Evolutionary conservation across 2,329 filamentous ascomycete genomes (phyloP).

Genomic region (Trichoderma pleuroti): DNA sequence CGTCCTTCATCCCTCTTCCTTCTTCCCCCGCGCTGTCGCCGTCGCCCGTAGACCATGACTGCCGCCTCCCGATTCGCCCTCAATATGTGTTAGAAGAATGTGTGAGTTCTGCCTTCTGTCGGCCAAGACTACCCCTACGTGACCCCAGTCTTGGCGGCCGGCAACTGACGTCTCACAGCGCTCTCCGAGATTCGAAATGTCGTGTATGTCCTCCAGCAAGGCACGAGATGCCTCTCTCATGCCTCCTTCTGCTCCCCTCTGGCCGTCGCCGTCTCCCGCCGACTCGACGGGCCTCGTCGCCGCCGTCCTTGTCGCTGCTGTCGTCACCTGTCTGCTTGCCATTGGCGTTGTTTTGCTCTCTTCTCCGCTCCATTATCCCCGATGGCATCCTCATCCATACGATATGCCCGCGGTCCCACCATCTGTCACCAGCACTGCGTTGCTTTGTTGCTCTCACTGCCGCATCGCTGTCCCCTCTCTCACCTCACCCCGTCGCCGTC

Average conservation of each 20-base stretch:
- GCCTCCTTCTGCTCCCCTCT: neutral
- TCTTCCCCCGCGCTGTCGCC: constrained; percentile 24
- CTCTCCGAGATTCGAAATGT: constrained; percentile 50
- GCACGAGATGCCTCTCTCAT: neutral
- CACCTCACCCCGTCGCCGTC: neutral
- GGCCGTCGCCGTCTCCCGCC: neutral
- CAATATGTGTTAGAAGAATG: constrained; percentile 43
- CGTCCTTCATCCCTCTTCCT: neutral
- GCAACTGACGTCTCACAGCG: constrained; percentile 40
- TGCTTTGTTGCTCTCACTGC: neutral
- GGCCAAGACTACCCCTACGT: constrained; percentile 20
- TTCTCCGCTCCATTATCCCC: neutral
- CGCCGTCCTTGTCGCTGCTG: neutral
- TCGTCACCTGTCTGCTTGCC: neutral
- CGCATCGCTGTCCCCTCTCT: neutral
- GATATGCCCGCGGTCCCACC: neutral
- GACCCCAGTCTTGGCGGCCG: constrained; percentile 24
- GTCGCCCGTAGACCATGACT: constrained; percentile 34
- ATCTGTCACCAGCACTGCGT: neutral
- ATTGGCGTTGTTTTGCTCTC: neutral
- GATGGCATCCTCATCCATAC: neutral
- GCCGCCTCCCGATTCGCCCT: constrained; percentile 28
- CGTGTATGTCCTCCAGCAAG: constrained; percentile 36
- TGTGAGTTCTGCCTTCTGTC: constrained; percentile 33
- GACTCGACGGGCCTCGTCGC: neutral